Evolutionary conservation across 257 asterid genomes (phyloP), one percentile per base, ranked within the genome.

Genomic region (Parsonsia alboflavescens): DNA sequence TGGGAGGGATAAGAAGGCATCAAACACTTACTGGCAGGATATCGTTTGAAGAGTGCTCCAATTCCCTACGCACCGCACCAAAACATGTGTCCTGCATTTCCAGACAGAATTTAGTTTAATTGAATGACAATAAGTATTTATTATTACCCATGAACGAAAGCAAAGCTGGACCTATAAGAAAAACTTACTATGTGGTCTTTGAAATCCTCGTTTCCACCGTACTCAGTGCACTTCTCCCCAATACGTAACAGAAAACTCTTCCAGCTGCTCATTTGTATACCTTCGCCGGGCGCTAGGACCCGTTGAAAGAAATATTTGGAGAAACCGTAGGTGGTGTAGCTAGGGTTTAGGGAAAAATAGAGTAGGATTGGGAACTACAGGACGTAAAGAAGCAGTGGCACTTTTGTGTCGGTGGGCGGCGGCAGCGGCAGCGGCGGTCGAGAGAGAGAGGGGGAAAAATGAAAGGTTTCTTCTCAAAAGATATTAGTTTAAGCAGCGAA

Each of bases 201-300:
- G 88, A 84, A 82, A 72, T 95, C 98, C 28, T 80, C 83, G 61
- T 81, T 89, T 9, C 93, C 96, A 52, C 96, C 98, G 80, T 92
- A 94, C 81, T 94, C 99, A 2, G 96, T 57, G 88, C 90, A 85
- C 65, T 90, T 94, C 75, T 94, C 99, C n/a, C 98, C 99, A 52
- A 94, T 79, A 49, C 99, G 98, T 65, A 95, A 89, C 73, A 95
- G 80, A 78, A 92, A 75, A 50, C 72, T 82, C 76, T 87, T 82
- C 99, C 99, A 95, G 65, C 91, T 89, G 72, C 96, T 90, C 97
- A 92, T 94, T 75, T 58, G 21, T 65, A 8, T 59, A 59, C 26
- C 2, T 11, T 63, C 5, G 19, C 6, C 6, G 46, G 12, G 10
- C n/a, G 10, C 11, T 16, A 22, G 30, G 36, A 30, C 64, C 33